Conservation (phyloP, 208 protist genomes). For the Acanthamoeba lenticulata region DNA sequence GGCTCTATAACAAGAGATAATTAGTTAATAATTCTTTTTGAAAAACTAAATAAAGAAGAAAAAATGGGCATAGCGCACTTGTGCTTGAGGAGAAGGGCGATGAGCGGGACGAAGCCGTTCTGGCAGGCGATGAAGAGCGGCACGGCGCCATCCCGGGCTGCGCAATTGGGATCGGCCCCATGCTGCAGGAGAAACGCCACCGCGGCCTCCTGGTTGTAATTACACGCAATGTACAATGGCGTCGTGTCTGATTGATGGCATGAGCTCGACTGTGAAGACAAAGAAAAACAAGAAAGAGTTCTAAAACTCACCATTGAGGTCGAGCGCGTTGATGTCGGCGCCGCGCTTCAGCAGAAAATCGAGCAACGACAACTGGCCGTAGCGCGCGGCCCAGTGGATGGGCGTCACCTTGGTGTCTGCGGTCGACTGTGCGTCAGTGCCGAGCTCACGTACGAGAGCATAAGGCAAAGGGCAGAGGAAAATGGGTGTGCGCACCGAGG, state of each 20-base stretch:
- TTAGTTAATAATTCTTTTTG: too few species aligned
- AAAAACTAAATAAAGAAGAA: too few species aligned
- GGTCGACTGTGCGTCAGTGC: too few species aligned
- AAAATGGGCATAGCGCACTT: background rate
- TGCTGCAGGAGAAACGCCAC: background rate
- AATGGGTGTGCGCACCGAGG: background rate
- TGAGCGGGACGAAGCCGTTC: background rate
- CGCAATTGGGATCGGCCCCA: background rate
- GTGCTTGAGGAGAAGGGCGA: background rate
- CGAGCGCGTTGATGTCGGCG: background rate
- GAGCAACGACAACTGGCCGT: background rate
- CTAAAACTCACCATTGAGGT: background rate
- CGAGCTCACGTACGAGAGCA: background rate
- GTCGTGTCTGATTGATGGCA: background rate
- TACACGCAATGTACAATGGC: conserved; percentile 35
- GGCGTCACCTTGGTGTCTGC: background rate
- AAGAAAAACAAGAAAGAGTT: too few species aligned
- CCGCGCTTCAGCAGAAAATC: conserved; percentile 2
- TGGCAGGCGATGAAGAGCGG: conserved; percentile 2
- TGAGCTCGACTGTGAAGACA: too few species aligned
- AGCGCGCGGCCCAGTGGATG: background rate
- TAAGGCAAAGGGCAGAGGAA: background rate
- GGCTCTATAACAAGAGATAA: too few species aligned
- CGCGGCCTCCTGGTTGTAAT: background rate
- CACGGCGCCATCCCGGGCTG: background rate